Evolutionary conservation across 2,329 filamentous ascomycete species (phyloP), one percentile per base, ranked within the genome.

Genomic region (Tolypocladium paradoxum): DNA sequence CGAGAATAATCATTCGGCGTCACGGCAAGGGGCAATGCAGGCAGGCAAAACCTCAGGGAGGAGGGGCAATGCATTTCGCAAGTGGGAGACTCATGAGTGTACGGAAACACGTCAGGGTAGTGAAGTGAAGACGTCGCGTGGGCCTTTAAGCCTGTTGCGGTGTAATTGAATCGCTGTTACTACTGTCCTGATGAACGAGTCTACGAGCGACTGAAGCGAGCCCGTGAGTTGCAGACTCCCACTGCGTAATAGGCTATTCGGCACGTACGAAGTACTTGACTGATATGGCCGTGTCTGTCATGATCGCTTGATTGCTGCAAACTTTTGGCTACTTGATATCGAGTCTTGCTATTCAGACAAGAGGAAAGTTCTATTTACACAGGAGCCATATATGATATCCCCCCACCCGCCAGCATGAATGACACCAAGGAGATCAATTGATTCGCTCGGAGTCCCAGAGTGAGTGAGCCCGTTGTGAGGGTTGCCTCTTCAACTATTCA

Each of bases 61-160:
- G 36, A 33, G 18, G 54, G 52, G 48, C 35, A n/a, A 31, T 31
- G 43, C 18, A 20, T 46, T 46, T 46, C 47, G 51, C 40, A 9
- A 56, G 34, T 53, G 52, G 43, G 53, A 48, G 50, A 49, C 48
- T 36, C 49, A 55, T 46, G 49, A 43, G 24, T 50, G 54, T 47
- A 52, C 52, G 48, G 54, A 54, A 54, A 51, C 33, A 46, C 52
- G 50, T 50, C 50, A 56, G 53, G 34, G 49, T 54, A 56, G 53
- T 40, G 49, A 54, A 54, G 51, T 47, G 52, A 54, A 31, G 46
- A 37, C 43, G 49, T 49, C 45, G 43, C 43, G 29, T 29, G 43
- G 43, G 43, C 24, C 14, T 46, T 31, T 46, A 20, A n/a, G 24
- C 43, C 43, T n/a, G 43, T 31, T 46, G 27, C 43, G 27, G 43